phyloP scores from a whole-genome alignment of 2,329 filamentous ascomycete species.

The Neopestalotiopsis clavispora region DNA sequence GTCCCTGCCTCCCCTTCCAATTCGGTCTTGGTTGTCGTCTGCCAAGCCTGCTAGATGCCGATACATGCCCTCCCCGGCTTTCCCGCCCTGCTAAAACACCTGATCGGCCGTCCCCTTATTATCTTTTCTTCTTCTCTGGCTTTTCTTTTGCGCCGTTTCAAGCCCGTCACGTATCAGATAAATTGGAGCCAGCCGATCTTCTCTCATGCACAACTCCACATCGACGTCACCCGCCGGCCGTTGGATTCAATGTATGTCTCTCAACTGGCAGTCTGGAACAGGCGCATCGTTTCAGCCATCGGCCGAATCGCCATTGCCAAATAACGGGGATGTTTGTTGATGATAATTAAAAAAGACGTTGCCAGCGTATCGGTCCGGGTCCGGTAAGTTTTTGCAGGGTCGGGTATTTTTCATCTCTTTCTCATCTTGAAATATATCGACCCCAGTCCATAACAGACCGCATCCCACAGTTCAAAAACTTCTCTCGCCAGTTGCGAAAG shows the following conservation, averaged over 20 bases:
- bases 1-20: neutral
- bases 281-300: neutral
- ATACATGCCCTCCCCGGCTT: neutral
- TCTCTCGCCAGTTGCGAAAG: slow-evolving; percentile 13
- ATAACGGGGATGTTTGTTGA: neutral
- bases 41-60: neutral
- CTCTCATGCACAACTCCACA: slow-evolving; percentile 1
- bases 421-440: slow-evolving; percentile 18
- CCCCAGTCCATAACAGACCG: slow-evolving; percentile 16
- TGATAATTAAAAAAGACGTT: neutral
- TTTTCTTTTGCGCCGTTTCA: slow-evolving; percentile 2
- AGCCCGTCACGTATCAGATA: slow-evolving; percentile 15
- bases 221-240: slow-evolving; percentile 8
- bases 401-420: neutral
- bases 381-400: neutral
- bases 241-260: neutral
- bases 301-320: neutral
- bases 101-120: neutral
- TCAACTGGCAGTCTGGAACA: neutral
- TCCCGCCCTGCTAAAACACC: neutral
- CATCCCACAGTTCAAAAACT: slow-evolving; percentile 20
- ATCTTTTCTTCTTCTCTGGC: neutral
- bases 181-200: slow-evolving; percentile 11
- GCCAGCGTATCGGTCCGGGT: neutral
- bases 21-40: neutral